Evolutionary conservation across 225 moss, liverwort and hornwort genomes (phyloP).

Genomic region (Pseudisothecium myosuroides): DNA sequence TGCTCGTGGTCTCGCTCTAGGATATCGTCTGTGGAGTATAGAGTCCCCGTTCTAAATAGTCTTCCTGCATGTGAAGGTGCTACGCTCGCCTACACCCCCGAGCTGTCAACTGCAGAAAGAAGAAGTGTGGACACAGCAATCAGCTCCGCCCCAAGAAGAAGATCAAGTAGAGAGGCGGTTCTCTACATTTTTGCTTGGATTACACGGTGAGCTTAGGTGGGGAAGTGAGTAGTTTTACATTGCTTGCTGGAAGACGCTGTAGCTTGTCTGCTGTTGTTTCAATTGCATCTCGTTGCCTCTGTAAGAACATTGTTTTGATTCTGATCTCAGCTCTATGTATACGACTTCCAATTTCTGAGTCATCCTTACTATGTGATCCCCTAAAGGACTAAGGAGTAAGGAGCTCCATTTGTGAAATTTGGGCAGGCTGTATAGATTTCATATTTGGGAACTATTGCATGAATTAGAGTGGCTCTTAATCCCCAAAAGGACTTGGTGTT

Average conservation of each 20-base stretch:
- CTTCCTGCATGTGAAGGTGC: constrained; percentile 28
- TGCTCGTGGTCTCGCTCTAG: background rate
- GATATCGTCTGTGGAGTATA: background rate
- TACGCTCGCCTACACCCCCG: constrained; percentile 77
- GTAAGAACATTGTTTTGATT: background rate
- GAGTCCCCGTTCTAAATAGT: background rate
- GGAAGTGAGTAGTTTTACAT: background rate
- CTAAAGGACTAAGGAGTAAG: no score
- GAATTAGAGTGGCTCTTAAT: background rate
- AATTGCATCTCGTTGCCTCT: background rate
- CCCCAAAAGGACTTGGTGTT: accelerated
- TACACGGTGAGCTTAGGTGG: background rate
- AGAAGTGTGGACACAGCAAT: background rate
- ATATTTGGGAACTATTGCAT: background rate
- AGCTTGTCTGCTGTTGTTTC: background rate
- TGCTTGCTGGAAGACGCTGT: background rate
- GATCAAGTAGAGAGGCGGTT: constrained; percentile 36
- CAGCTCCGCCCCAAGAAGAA: constrained; percentile 29
- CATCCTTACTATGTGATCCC: background rate
- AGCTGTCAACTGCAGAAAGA: constrained; percentile 78
- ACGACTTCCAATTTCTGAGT: background rate
- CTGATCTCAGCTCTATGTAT: background rate
- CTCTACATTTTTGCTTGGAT: background rate
- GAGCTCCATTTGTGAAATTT: no score
- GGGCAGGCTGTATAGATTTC: background rate